phyloP scores from a whole-genome alignment of 2,329 filamentous ascomycete species.

The Monilinia fructicola region DNA sequence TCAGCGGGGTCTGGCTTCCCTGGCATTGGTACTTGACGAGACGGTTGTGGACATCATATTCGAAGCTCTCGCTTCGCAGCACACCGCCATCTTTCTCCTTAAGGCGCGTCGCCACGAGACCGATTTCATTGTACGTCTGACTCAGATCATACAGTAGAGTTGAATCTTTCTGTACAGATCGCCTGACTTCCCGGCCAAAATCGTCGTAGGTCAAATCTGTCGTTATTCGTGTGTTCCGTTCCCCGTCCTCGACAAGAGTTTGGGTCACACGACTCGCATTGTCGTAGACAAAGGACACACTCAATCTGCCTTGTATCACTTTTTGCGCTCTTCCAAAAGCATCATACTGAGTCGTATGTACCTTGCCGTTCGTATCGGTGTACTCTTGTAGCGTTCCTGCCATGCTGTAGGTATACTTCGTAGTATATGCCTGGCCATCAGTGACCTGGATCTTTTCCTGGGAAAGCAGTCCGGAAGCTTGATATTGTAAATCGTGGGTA shows the following conservation, averaged over 20 bases:
- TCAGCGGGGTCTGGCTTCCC: conserved; percentile 13
- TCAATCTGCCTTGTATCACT: conserved; percentile 6
- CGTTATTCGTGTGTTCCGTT: conserved; percentile 1
- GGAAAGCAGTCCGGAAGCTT: conserved; percentile 9
- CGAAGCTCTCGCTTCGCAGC: conserved; percentile 6
- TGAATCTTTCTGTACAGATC: conserved; percentile 7
- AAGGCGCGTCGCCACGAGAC: conserved; percentile 7
- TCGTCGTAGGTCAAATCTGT: conserved; percentile 6
- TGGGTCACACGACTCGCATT: conserved; percentile 8
- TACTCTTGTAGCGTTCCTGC: conserved; percentile 16
- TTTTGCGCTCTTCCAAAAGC: conserved; percentile 3
- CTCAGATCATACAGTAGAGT: conserved; percentile 10
- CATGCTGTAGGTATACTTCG: conserved; percentile 11
- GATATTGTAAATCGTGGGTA: conserved; percentile 11
- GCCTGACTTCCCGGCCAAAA: conserved; percentile 14
- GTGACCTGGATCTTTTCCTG: conserved; percentile 6
- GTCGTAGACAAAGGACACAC: conserved; percentile 13
- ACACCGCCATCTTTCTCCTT: background rate
- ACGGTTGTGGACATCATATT: conserved; percentile 20
- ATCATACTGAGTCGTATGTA: conserved; percentile 11
- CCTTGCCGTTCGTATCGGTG: conserved; percentile 7
- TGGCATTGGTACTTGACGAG: conserved; percentile 15
- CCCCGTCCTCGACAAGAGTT: conserved; percentile 12
- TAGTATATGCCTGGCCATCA: background rate
- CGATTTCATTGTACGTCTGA: conserved; percentile 7